phyloP scores from a whole-genome alignment of 768 basidiomycete genomes.

The Tricholoma sp. region DNA sequence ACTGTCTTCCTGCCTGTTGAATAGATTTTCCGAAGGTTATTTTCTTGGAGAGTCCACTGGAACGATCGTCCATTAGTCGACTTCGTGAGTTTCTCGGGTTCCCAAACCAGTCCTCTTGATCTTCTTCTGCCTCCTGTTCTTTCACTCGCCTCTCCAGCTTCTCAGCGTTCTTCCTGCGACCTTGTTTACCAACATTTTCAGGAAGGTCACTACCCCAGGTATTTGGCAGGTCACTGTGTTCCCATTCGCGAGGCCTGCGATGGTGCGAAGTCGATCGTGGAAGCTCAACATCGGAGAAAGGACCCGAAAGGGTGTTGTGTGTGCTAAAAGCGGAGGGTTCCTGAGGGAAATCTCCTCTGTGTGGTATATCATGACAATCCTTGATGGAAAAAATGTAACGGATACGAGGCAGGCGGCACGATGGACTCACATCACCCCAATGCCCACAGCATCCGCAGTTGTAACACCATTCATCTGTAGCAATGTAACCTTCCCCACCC shows the following conservation, averaged over 20 bases:
- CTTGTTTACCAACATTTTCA: slow-evolving; percentile 61
- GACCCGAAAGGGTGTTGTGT: slow-evolving; percentile 57
- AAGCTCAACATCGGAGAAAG: slow-evolving; percentile 45
- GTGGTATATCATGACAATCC: slow-evolving; percentile 54
- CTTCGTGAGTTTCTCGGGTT: slow-evolving; percentile 16
- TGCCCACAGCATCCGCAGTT: slow-evolving; percentile 73
- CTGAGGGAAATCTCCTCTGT: slow-evolving; percentile 32
- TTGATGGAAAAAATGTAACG: slow-evolving; percentile 19
- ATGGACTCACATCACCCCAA: slow-evolving; percentile 66
- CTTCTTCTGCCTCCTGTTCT: slow-evolving; percentile 41
- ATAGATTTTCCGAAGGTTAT: slow-evolving; percentile 31
- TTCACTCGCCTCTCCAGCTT: slow-evolving; percentile 47
- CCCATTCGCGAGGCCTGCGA: slow-evolving; percentile 40
- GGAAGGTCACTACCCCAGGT: slow-evolving; percentile 45
- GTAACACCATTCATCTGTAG: slow-evolving; percentile 73
- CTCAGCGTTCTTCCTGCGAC: slow-evolving; percentile 53
- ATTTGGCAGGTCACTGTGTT: slow-evolving; percentile 33
- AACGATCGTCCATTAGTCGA: slow-evolving; percentile 3
- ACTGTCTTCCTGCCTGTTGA: slow-evolving; percentile 21
- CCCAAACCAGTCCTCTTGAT: slow-evolving; percentile 66
- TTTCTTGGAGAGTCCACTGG: slow-evolving; percentile 21
- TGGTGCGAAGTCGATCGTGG: slow-evolving; percentile 20
- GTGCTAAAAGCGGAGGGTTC: slow-evolving; percentile 67
- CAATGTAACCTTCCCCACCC: slow-evolving; percentile 79
- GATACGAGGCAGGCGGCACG: not conserved